phyloP scores from a whole-genome alignment of 805 yeast genomes.

The Candida tammaniensis region DNA sequence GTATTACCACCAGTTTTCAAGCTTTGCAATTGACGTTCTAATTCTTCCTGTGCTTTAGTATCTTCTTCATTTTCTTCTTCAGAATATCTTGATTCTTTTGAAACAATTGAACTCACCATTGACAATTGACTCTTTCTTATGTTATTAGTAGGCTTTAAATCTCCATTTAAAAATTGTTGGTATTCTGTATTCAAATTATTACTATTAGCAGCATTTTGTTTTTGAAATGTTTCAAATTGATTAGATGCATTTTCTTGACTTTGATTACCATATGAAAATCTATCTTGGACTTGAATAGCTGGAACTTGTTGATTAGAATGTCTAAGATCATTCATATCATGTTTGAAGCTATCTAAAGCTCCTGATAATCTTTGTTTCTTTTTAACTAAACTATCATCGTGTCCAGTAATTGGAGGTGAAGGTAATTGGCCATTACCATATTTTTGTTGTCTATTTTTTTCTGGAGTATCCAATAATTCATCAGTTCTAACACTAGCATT shows the following conservation, averaged over 20 bases:
- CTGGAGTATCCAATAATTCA: constrained; percentile 14
- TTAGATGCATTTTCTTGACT: constrained; percentile 10
- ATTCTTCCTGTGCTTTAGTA: constrained; percentile 31
- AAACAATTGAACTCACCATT: constrained; percentile 41
- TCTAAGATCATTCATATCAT: constrained; percentile 25
- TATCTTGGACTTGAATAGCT: background rate
- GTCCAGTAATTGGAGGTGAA: constrained; percentile 8
- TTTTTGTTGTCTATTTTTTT: constrained; percentile 2
- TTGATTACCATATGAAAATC: constrained; percentile 11
- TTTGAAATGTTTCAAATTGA: constrained; percentile 15
- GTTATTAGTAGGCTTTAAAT: constrained; percentile 2
- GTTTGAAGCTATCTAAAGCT: constrained; percentile 26
- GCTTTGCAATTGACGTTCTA: constrained; percentile 35
- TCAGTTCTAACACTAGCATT: constrained; percentile 12
- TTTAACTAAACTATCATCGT: constrained; percentile 1
- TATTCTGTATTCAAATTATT: constrained; percentile 23
- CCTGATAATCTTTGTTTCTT: constrained; percentile 20
- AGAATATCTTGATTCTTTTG: constrained; percentile 29
- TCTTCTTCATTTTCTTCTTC: constrained; percentile 18
- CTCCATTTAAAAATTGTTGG: constrained; percentile 22
- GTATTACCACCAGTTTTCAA: constrained; percentile 25
- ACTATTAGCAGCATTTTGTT: constrained; percentile 9
- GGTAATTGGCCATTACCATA: constrained; percentile 2
- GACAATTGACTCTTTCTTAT: constrained; percentile 35
- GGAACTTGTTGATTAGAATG: constrained; percentile 10